Conservation (phyloP, 108 stramenopile genomes). For the Cyclotella cryptica region DNA sequence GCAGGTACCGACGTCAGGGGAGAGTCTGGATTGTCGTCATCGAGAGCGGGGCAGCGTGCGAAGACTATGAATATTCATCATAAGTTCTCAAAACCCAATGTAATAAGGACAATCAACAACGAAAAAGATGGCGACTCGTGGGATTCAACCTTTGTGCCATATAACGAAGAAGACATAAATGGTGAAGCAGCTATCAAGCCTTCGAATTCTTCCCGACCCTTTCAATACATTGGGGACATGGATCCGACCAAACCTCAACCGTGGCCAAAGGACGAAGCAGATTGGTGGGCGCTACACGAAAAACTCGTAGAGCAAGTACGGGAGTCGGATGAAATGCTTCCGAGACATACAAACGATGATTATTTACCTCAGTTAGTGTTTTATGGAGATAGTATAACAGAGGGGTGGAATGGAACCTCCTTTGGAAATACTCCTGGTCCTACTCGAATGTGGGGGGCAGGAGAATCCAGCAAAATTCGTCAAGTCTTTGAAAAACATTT, state of each 20-base stretch:
- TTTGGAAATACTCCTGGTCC: slow-evolving; percentile 33
- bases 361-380: slow-evolving; percentile 45
- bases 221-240: slow-evolving; percentile 42
- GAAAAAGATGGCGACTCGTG: not conserved
- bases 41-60: not conserved
- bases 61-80: not conserved
- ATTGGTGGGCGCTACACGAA: slow-evolving; percentile 40
- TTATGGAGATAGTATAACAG: slow-evolving; percentile 51
- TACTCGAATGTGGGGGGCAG: slow-evolving; percentile 22
- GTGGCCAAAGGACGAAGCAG: slow-evolving; percentile 44
- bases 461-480: slow-evolving; percentile 22
- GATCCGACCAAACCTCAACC: slow-evolving; percentile 34
- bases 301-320: slow-evolving; percentile 21
- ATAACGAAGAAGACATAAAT: slow-evolving; percentile 4
- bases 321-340: slow-evolving; percentile 19
- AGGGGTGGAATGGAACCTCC: slow-evolving; percentile 48
- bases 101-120: not conserved
- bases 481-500: slow-evolving; percentile 26
- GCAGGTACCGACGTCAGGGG: not conserved
- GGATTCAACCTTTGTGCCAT: not conserved
- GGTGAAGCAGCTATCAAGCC: not conserved
- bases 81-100: slow-evolving; percentile 7
- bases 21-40: not conserved
- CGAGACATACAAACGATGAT: not conserved
- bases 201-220: slow-evolving; percentile 24